Conservation (phyloP, 192 early-diverging fungal genomes). For the Backusella liffmaniae region DNA sequence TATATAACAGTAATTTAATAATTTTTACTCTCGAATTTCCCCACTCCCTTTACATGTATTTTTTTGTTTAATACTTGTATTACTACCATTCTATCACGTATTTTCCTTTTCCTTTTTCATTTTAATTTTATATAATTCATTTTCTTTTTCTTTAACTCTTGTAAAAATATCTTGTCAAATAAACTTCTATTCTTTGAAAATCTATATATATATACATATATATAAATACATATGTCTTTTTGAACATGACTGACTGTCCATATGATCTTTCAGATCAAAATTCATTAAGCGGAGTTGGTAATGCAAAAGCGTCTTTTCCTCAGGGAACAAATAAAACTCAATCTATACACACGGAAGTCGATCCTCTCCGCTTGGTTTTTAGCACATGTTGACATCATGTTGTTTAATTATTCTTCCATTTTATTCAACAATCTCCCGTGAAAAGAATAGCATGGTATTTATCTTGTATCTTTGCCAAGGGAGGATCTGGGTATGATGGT, state of each 20-base stretch:
- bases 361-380: not conserved
- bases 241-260: not conserved
- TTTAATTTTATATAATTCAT: not conserved
- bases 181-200: not conserved
- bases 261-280: not conserved
- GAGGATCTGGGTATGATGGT: constrained; percentile 5
- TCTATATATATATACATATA: not conserved
- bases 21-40: not conserved
- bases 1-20: not conserved
- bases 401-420: not conserved
- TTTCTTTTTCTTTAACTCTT: not conserved
- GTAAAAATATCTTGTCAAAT: not conserved
- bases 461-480: constrained; percentile 7
- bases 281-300: not conserved
- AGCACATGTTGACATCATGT: constrained; percentile 4
- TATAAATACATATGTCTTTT: too few species aligned
- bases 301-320: not conserved
- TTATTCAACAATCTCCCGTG: constrained; percentile 9
- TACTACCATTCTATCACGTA: constrained; percentile 1
- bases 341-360: not conserved
- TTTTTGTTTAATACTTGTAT: constrained; percentile 3
- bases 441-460: not conserved
- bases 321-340: not conserved
- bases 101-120: not conserved
- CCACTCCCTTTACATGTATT: not conserved